A percentile compares a stretch with the other conserved stretches of the same genome.
Evolutionary conservation across 2,329 filamentous ascomycete species (phyloP).

Genomic region (Lachnellula cervina): DNA sequence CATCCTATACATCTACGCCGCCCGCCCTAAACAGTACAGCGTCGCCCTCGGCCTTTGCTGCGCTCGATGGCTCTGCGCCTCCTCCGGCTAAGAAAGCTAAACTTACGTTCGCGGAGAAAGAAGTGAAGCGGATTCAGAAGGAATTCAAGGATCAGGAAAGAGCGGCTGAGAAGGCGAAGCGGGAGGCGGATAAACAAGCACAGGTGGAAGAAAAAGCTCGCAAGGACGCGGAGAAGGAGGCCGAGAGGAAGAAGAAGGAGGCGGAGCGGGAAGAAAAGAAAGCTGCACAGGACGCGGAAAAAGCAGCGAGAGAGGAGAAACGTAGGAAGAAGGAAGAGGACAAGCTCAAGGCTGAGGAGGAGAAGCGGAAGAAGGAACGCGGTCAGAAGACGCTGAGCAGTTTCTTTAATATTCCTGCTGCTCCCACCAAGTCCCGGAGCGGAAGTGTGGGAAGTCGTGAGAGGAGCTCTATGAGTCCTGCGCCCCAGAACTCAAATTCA

Average conservation of each 20-base stretch:
- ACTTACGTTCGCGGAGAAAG: slow-evolving; percentile 26
- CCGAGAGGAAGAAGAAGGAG: slow-evolving; percentile 30
- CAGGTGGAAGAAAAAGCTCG: slow-evolving; percentile 31
- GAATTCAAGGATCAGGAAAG: slow-evolving; percentile 27
- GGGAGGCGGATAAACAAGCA: slow-evolving; percentile 26
- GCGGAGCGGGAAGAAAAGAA: slow-evolving; percentile 33
- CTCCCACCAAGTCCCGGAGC: slow-evolving; percentile 8
- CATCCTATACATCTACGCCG: slow-evolving; percentile 8
- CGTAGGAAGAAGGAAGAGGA: slow-evolving; percentile 32
- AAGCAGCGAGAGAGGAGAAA: slow-evolving; percentile 34
- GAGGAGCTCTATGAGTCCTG: slow-evolving; percentile 24
- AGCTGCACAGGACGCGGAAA: slow-evolving; percentile 23
- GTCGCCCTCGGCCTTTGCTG: slow-evolving; percentile 19
- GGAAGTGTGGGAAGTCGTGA: slow-evolving; percentile 20
- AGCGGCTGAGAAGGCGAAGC: slow-evolving; percentile 30
- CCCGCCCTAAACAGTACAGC: background rate
- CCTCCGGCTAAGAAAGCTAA: slow-evolving; percentile 26
- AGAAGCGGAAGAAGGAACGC: slow-evolving; percentile 42
- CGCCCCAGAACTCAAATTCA: slow-evolving; percentile 11
- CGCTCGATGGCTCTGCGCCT: slow-evolving; percentile 15
- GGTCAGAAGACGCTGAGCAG: slow-evolving; percentile 38
- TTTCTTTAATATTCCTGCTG: slow-evolving; percentile 20
- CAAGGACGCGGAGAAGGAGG: slow-evolving; percentile 36
- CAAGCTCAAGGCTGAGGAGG: slow-evolving; percentile 40
- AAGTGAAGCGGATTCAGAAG: slow-evolving; percentile 36